A percentile compares a stretch with the other conserved stretches of the same genome.
These are phyloP conservation scores for Macrophomina phaseolina DNA, from an alignment of 2,329 filamentous ascomycete genomes.

Conservation along the genomic window DNA sequence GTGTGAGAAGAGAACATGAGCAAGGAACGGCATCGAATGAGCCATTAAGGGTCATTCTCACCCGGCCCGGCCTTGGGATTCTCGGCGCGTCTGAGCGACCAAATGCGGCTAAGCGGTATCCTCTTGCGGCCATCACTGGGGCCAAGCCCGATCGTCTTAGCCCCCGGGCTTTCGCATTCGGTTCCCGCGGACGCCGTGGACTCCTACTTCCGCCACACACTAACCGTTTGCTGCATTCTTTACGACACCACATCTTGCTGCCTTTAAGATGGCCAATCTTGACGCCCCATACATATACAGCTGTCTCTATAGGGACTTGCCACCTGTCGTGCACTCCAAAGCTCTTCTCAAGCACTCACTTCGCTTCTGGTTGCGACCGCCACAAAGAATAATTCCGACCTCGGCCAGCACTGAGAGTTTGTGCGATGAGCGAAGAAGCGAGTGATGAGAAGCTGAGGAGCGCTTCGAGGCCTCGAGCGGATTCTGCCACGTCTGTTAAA, in stretches of 20 bases:
- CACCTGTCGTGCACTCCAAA: too few species aligned
- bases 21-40: background rate
- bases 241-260: background rate
- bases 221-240: background rate
- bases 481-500: background rate
- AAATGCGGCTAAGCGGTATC: background rate
- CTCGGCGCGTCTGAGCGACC: background rate
- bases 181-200: background rate
- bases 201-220: background rate
- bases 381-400: too few species aligned
- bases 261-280: background rate
- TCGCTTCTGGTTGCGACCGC: background rate
- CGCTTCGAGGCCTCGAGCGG: background rate
- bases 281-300: too few species aligned
- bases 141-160: background rate
- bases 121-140: background rate
- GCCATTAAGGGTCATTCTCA: background rate
- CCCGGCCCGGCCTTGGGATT: background rate
- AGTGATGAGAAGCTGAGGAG: background rate
- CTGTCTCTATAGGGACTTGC: too few species aligned
- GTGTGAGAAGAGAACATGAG: background rate
- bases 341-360: too few species aligned
- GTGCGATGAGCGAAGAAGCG: background rate
- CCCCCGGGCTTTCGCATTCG: background rate
- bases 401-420: background rate